Evolutionary conservation across 2,329 filamentous ascomycete genomes (phyloP), one percentile per base, ranked within the genome.

Genomic region (Xylariaceae sp.): DNA sequence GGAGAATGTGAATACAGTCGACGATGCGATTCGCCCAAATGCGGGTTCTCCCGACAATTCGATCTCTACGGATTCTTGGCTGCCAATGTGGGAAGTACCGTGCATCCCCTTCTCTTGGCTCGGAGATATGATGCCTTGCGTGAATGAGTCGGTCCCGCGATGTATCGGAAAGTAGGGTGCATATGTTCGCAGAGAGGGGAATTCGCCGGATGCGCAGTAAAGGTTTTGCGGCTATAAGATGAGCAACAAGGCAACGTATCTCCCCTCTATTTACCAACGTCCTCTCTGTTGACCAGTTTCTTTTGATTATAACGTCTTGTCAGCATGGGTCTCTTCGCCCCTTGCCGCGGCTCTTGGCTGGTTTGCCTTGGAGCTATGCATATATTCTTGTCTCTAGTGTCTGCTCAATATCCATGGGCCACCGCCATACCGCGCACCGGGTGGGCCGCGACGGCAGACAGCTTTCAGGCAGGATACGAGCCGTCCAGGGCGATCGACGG

Each of bases 391-490:
- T 55, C 63, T 47, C 48, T 58, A 17, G 63, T 17, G 47, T 55
- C 45, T 49, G 61, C 61, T 30, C 65, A 68, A 30, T 67, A 60
- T 44, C 58, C 64, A 11, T 67, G 66, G 65, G 65, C 59, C 30
- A 61, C 52, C 4, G 13, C 65, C 23, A 67, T 68, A 45, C 48
- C 64, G 49, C 64, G 61, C 10, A 64, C 64, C 15, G 64, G 64
- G 59, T 73, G 71, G 70, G 68, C 55, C 1, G 71, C 67, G 8
- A 66, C 67, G 2, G 70, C 70, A 49, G 70, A 73, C 59, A 71
- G 68, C 23, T 58, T 51, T 39, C 57, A 72, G 55, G 44, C 65
- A 1, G 70, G 69, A 23, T 66, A 69, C 45, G 67, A 72, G 53
- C 68, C 70, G 44, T 53, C n/a, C 15, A 71, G 69, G 15, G 68